phyloP scores from a whole-genome alignment of 345 rosid genomes.

The Combretum micranthum region DNA sequence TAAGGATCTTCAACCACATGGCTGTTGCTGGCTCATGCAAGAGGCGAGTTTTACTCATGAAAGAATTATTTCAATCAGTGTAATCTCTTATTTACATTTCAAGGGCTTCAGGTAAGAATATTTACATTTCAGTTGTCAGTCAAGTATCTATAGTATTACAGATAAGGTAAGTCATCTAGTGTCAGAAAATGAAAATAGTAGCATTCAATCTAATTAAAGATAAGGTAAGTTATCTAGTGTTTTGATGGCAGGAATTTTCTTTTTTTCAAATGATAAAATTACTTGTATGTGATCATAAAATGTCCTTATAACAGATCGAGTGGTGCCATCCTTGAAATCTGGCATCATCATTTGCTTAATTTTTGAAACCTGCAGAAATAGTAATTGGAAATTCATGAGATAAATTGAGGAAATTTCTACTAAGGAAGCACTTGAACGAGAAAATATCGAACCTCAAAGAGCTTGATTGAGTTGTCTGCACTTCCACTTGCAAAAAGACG shows the following conservation, averaged over 20 bases:
- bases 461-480: slow-evolving; percentile 82
- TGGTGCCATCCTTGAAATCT: slow-evolving; percentile 53
- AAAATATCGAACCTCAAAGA: slow-evolving; percentile 50
- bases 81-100: too few relatives aligned
- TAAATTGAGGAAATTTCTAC: neutral
- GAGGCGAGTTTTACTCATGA: too few relatives aligned
- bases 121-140: too few relatives aligned
- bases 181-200: too few relatives aligned
- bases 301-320: slow-evolving; percentile 66
- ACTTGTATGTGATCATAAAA: slow-evolving; percentile 84
- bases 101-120: too few relatives aligned
- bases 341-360: slow-evolving; percentile 78
- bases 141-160: too few relatives aligned
- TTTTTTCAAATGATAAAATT: slow-evolving; percentile 11
- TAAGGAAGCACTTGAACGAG: neutral
- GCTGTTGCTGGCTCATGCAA: too few relatives aligned
- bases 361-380: slow-evolving; percentile 48
- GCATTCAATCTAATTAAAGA: too few relatives aligned
- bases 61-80: too few relatives aligned
- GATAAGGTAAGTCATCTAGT: too few relatives aligned
- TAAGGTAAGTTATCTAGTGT: too few relatives aligned
- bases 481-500: slow-evolving; percentile 82
- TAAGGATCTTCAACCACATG: too few relatives aligned
- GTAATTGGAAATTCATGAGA: neutral
- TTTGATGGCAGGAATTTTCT: neutral